Percentiles rank a stretch among this genome's conserved stretches.
phyloP scores from a whole-genome alignment of 306 rosid genomes.

The Medicago lupulina region DNA sequence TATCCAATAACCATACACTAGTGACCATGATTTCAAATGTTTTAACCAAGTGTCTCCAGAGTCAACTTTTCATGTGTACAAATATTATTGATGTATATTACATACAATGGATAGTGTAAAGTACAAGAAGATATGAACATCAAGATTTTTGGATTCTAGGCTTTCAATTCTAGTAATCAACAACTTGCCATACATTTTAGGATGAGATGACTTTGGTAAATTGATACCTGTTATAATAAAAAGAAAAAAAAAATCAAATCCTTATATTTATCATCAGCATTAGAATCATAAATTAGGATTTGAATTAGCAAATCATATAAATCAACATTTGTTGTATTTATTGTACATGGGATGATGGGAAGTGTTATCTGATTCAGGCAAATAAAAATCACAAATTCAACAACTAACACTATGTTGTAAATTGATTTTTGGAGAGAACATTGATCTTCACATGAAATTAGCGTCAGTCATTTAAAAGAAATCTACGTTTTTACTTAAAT shows the following conservation, averaged over 20 bases:
- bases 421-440: not conserved
- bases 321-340: no score
- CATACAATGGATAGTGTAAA: not conserved
- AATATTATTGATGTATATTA: not conserved
- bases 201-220: not conserved
- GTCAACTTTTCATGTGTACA: not conserved
- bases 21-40: no score
- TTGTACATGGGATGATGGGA: not conserved
- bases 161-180: conserved; percentile 18
- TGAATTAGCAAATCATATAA: not conserved
- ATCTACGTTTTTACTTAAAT: conserved; percentile 51
- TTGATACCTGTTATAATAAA: conserved; percentile 2
- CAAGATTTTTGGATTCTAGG: not conserved
- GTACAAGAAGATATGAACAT: not conserved
- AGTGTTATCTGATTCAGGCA: not conserved
- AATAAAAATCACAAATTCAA: not conserved
- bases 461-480: conserved; percentile 21
- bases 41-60: no score
- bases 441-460: conserved; percentile 25
- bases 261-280: not conserved
- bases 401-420: not conserved
- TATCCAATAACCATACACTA: not conserved
- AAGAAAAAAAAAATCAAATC: not conserved
- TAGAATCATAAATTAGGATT: not conserved
- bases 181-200: not conserved